A percentile compares a stretch with the other conserved stretches of the same genome.
Conservation (phyloP, 1,139 yeast genomes). For the Suhomyces coccinellae region DNA sequence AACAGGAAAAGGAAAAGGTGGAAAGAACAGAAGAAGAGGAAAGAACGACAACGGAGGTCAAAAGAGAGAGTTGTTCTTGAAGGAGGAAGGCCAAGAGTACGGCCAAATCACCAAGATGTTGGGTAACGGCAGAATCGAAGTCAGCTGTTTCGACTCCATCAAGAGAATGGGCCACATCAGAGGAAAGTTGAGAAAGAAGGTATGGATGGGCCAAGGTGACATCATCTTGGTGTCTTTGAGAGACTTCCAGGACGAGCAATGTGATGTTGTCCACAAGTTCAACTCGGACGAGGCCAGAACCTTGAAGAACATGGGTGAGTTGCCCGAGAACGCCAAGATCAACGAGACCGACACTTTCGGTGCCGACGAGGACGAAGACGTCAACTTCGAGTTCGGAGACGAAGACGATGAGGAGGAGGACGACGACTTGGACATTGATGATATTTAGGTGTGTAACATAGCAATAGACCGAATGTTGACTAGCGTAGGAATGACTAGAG, state of each 20-base stretch:
- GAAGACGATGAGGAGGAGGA: conserved; percentile 80
- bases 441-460: conserved; percentile 47
- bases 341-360: conserved; percentile 98
- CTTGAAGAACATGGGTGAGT: conserved; percentile 91
- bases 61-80: conserved; percentile 89
- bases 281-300: conserved; percentile 98
- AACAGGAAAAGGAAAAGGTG: conserved; percentile 59
- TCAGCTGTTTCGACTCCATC: conserved; percentile 88
- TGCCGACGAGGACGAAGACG: conserved; percentile 95
- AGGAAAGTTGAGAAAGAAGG: conserved; percentile 99
- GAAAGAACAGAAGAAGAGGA: conserved; percentile 97
- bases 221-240: conserved; percentile 92
- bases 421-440: conserved; percentile 77
- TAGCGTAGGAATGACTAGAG: neutral
- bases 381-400: conserved; percentile 97
- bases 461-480: conserved; percentile 1
- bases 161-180: conserved; percentile 97
- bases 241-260: conserved; percentile 97
- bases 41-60: conserved; percentile 90
- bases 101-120: conserved; percentile 98
- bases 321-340: conserved; percentile 94
- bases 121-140: conserved; percentile 97
- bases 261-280: conserved; percentile 96
- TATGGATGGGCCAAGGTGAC: conserved; percentile 99
- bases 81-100: conserved; percentile 97